Evolutionary conservation across 495 filamentous ascomycete species (phyloP), one percentile per base, ranked within the genome.

Genomic region (Neurospora tetrasperma): DNA sequence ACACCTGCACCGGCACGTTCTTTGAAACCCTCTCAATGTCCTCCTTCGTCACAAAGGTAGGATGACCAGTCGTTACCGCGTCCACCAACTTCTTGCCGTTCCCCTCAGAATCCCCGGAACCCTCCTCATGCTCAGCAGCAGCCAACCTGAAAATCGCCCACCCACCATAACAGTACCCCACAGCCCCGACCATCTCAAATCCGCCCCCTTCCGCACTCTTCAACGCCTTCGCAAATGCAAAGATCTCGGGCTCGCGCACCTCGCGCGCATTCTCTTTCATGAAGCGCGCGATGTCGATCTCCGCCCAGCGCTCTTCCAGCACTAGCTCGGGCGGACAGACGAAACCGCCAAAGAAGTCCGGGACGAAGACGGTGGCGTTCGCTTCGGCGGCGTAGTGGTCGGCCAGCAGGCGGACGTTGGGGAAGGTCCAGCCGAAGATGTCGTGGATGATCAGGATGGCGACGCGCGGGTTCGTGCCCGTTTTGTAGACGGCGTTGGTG

Each of bases 141-240:
- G 78, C 79, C 1, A 90, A 80, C 44, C 84, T 78, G 76, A 87
- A 86, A 35, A 83, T 82, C 0, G 83, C 88, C 88, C 88, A 90
- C 2, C 87, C 88, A 70, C 89, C 88, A 69, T 82, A 90, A 81
- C 89, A 91, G 78, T 85, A 90, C 5, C 89, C 89, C 23, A 90
- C 78, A 2, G 88, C 88, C 9, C 82, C 88, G 42, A 89, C 73
- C 46, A 80, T 82, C 43, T 78, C 78, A 76, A 84, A 82, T 14
- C 54, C 54, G 11, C 27, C 54, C 54, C 54, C 27, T 5, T 66
- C 54, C 39, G 81, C 71, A 7, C 41, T 42, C 6, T 83, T 82
- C 23, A 91, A 79, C 0, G 79, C 79, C 72, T 79, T 75, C 1
- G 88, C 88, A 46, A 79, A 86, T 0, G 76, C 84, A 68, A 87